Conservation (phyloP, 768 basidiomycete genomes). For the Russula griseocarnosa region DNA sequence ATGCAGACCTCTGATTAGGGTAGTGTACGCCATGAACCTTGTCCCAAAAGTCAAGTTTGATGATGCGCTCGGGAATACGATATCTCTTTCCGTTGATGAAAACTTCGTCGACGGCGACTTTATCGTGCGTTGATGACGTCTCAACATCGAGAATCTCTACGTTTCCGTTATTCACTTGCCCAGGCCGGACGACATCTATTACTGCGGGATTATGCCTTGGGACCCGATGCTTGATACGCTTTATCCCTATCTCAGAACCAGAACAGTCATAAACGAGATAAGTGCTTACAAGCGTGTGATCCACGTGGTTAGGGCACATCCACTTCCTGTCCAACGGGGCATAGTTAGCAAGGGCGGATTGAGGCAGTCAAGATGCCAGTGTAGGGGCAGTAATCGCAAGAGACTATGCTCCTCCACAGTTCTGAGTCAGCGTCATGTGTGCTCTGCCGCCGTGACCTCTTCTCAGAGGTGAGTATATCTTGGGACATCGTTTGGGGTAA, state of each 20-base stretch:
- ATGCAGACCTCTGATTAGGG: slow-evolving; percentile 21
- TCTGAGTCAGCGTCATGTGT: slow-evolving; percentile 45
- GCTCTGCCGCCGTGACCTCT: slow-evolving; percentile 50
- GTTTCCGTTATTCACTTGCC: slow-evolving; percentile 85
- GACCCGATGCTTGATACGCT: slow-evolving; percentile 79
- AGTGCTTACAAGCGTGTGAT: slow-evolving; percentile 68
- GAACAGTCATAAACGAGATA: slow-evolving; percentile 15
- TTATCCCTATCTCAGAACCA: slow-evolving; percentile 23
- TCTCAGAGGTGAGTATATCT: slow-evolving; percentile 46
- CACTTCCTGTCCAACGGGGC: slow-evolving; percentile 90
- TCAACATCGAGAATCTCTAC: slow-evolving; percentile 80
- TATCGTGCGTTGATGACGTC: slow-evolving; percentile 42
- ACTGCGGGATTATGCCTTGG: slow-evolving; percentile 64
- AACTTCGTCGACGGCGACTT: slow-evolving; percentile 71
- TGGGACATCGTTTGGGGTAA: slow-evolving; percentile 53
- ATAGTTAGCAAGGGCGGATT: slow-evolving; percentile 84
- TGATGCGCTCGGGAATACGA: slow-evolving; percentile 86
- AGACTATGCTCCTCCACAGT: slow-evolving; percentile 69
- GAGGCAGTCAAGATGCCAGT: slow-evolving; percentile 97
- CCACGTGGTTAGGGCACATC: slow-evolving; percentile 99
- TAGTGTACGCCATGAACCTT: slow-evolving; percentile 44
- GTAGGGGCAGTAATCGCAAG: slow-evolving; percentile 93
- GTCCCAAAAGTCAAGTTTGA: slow-evolving; percentile 94
- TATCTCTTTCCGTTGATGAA: slow-evolving; percentile 86
- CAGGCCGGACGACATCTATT: slow-evolving; percentile 70